A percentile compares a stretch with the other conserved stretches of the same genome.
These are phyloP conservation scores for Colletotrichum ledebouriae DNA, from an alignment of 2,329 filamentous ascomycete genomes.

Conservation along the genomic window DNA sequence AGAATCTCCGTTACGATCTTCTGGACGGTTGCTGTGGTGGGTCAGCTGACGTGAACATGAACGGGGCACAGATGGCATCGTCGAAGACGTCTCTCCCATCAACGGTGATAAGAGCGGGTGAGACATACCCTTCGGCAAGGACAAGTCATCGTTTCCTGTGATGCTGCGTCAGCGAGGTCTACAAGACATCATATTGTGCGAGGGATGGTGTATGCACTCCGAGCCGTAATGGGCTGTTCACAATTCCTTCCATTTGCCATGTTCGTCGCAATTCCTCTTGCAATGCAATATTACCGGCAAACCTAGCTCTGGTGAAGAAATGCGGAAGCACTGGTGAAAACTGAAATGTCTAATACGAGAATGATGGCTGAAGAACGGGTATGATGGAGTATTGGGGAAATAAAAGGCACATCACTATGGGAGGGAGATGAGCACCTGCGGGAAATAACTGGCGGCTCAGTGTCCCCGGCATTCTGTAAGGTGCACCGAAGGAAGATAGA, in stretches of 20 bases:
- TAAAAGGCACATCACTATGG: neutral
- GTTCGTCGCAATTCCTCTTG: too few species aligned
- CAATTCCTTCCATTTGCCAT: too few species aligned
- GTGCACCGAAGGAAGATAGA: neutral
- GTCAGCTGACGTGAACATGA: neutral
- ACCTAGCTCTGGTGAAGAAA: neutral
- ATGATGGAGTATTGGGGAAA: too few species aligned
- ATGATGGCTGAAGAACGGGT: neutral
- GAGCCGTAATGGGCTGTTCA: neutral
- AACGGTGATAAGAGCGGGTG: neutral
- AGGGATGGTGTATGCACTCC: neutral
- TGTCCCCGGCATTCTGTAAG: too few species aligned
- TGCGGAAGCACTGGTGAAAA: neutral
- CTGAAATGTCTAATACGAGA: slow-evolving; percentile 9
- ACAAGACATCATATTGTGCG: neutral
- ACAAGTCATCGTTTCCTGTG: slow-evolving; percentile 73
- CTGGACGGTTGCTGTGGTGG: slow-evolving; percentile 72
- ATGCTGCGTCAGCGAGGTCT: slow-evolving; percentile 50
- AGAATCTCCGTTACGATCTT: slow-evolving; percentile 96
- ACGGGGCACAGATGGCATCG: neutral
- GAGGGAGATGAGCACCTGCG: too few species aligned
- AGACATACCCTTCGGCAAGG: slow-evolving; percentile 72
- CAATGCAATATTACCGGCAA: too few species aligned
- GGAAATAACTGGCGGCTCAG: too few species aligned
- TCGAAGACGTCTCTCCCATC: neutral